Evolutionary conservation across 768 basidiomycete genomes (phyloP).

Genomic region (Coprinellus aureogranulatus): DNA sequence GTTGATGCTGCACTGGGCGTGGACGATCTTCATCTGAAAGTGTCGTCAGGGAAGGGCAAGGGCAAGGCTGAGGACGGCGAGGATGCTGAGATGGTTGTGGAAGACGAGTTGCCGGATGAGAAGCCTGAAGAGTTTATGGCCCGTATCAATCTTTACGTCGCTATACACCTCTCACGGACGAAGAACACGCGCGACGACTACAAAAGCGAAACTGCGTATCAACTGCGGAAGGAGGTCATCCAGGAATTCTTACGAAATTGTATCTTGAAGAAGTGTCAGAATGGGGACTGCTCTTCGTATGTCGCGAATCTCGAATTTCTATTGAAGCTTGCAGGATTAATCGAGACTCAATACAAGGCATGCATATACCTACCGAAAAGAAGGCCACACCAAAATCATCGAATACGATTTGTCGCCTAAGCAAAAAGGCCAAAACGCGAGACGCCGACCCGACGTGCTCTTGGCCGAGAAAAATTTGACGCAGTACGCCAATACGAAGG

Average conservation of each 20-base stretch:
- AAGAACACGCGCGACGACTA: constrained; percentile 75
- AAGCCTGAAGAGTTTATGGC: constrained; percentile 57
- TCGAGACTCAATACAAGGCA: constrained; percentile 16
- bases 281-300: constrained; percentile 75
- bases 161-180: constrained; percentile 47
- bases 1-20: constrained; percentile 76
- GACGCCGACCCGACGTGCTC: constrained; percentile 78
- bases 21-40: constrained; percentile 59
- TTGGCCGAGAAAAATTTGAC: constrained; percentile 42
- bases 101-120: constrained; percentile 51
- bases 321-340: no score
- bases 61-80: constrained; percentile 38
- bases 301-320: constrained; percentile 31
- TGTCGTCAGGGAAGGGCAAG: constrained; percentile 29
- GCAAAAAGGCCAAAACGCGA: constrained; percentile 60
- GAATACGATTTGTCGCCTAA: constrained; percentile 86
- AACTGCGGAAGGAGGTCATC: constrained; percentile 80
- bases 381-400: constrained; percentile 90
- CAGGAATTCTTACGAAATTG: constrained; percentile 73
- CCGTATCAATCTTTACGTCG: constrained; percentile 66
- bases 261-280: constrained; percentile 72
- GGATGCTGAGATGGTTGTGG: constrained; percentile 41
- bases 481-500: constrained; percentile 24
- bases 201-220: constrained; percentile 86
- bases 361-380: constrained; percentile 88